Percentiles rank a stretch among this genome's conserved stretches.
phyloP scores from a whole-genome alignment of 225 moss, liverwort and hornwort species.

The Sphagnum contortum region DNA sequence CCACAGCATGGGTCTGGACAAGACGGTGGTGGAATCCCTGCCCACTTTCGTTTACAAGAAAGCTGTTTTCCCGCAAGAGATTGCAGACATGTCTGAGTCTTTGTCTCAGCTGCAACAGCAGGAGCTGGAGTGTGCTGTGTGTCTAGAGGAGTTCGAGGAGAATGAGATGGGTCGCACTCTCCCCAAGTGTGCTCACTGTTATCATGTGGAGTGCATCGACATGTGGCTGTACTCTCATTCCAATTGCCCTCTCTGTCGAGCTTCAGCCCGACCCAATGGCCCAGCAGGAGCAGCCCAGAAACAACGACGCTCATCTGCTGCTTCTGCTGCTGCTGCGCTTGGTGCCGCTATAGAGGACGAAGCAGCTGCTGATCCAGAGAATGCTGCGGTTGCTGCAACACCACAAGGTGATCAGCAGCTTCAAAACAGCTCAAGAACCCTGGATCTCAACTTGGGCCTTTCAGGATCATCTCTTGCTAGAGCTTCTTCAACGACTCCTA shows the following conservation, averaged over 20 bases:
- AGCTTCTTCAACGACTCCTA: background rate
- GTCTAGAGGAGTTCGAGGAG: conserved; percentile 40
- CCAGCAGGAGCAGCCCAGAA: background rate
- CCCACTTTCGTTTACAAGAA: conserved; percentile 46
- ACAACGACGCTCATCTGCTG: background rate
- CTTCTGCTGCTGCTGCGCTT: too few species aligned
- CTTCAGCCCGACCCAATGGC: conserved; percentile 9
- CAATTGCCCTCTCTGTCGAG: conserved; percentile 49
- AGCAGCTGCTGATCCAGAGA: too few species aligned
- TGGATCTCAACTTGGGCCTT: too few species aligned
- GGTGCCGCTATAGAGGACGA: too few species aligned
- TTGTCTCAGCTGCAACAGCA: background rate
- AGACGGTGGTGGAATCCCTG: conserved; percentile 43
- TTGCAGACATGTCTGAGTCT: too few species aligned
- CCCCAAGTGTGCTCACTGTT: conserved; percentile 50
- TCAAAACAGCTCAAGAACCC: too few species aligned
- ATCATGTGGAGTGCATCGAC: conserved; percentile 60
- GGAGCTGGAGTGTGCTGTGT: conserved; percentile 42
- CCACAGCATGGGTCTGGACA: conserved; percentile 44
- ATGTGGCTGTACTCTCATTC: conserved; percentile 57
- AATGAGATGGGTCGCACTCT: conserved; percentile 34
- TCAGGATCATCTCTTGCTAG: too few species aligned
- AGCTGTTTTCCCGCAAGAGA: background rate
- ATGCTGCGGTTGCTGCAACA: too few species aligned
- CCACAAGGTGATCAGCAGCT: too few species aligned